Evolutionary conservation across 345 rosid genomes (phyloP), one percentile per base, ranked within the genome.

Genomic region (Aquilaria sinensis): DNA sequence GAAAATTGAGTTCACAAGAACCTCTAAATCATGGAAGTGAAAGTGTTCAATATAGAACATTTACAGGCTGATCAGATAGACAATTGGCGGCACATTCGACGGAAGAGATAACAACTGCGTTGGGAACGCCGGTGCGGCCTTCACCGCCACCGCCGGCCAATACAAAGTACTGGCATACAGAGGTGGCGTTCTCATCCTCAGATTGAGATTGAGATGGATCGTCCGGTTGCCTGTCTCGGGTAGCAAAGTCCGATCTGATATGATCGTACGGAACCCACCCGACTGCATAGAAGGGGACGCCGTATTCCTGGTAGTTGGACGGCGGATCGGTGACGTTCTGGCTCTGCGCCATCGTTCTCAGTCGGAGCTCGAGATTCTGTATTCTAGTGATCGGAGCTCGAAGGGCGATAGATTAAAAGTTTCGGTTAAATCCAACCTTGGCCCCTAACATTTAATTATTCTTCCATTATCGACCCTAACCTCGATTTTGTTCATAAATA

Each of bases 111-210:
- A 90, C 45, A 54, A 86, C 56, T 13, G 95, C 89, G 47, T 93
- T 93, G 3, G 83, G 85, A 69, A 93, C 88, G 34, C 98, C 97
- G 71, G 78, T 90, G 45, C 73, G 75, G 43, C 96, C 98, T 62
- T 85, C 90, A 9, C 97, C 98, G 0, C 98, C 97, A 9, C 98
- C 98, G 23, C 98, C 98, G 0, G 89, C 69, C 23, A 90, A 63
- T 67, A 83, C 84, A 56, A 82, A 67, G 74, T 70, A 78, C 76
- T 78, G 60, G 48, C 43, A 12, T n/a, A 60, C 16, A 47, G 60
- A 53, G 10, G 48, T 9, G 49, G 6, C 41, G 3, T 47, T 54
- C 52, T 47, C 34, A 13, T 67, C 60, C 16, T 46, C 71, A 15
- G 69, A 79, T 60, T 71, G 51, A 16, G 83, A 60, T 6, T 65